Conservation (phyloP, 352 stramenopile genomes). For the Globisporangium orthogonon region DNA sequence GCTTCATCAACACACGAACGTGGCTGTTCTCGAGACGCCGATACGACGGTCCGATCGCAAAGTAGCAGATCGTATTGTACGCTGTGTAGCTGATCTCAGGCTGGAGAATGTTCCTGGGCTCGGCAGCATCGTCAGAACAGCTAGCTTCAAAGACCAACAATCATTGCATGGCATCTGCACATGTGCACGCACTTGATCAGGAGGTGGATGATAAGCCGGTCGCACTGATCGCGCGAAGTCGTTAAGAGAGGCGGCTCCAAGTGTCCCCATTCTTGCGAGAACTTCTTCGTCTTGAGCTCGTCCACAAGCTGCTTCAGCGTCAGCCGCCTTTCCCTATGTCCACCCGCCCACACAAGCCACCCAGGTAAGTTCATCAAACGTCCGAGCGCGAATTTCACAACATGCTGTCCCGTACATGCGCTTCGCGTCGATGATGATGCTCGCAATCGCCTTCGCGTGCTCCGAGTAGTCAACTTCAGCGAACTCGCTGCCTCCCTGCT, state of each 20-base stretch:
- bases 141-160: neutral
- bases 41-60: conserved; percentile 37
- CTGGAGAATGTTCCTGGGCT: conserved; percentile 40
- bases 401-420: conserved; percentile 22
- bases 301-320: conserved; percentile 72
- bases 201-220: conserved; percentile 47
- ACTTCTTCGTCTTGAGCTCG: conserved; percentile 50
- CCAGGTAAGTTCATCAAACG: neutral
- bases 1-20: conserved; percentile 15
- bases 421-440: conserved; percentile 37
- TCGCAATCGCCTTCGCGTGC: conserved; percentile 44
- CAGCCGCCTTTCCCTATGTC: conserved; percentile 41
- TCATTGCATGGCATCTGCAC: neutral
- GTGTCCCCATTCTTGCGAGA: conserved; percentile 24
- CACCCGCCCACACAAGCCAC: neutral
- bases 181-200: conserved; percentile 16
- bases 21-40: conserved; percentile 16
- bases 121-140: neutral
- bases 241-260: conserved; percentile 31
- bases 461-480: conserved; percentile 33
- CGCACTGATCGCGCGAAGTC: conserved; percentile 31
- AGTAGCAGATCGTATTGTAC: conserved; percentile 72
- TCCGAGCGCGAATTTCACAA: neutral
- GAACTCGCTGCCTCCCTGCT: conserved; percentile 16
- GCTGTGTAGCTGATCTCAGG: conserved; percentile 73